phyloP scores from a whole-genome alignment of 306 rosid genomes.

The Sesbania bispinosa region DNA sequence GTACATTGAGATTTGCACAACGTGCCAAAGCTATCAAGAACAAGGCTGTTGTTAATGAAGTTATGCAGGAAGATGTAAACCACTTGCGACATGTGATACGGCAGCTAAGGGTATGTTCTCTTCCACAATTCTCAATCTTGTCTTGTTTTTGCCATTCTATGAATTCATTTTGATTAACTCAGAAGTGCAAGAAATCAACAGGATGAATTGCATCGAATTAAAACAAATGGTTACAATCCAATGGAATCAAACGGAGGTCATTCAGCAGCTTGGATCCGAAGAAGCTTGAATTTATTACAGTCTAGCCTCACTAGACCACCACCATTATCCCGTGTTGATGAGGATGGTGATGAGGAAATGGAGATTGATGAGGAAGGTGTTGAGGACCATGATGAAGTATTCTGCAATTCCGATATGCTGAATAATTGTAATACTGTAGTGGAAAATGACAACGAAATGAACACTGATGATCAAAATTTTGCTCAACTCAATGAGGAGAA shows the following conservation, averaged over 20 bases:
- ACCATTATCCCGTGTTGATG: slow-evolving; percentile 51
- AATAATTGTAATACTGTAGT: slow-evolving; percentile 20
- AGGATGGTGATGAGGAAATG: slow-evolving; percentile 97
- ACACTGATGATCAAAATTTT: slow-evolving; percentile 32
- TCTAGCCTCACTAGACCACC: slow-evolving; percentile 63
- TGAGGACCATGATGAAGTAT: slow-evolving; percentile 38
- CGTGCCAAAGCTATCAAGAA: slow-evolving; percentile 96
- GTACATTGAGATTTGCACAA: slow-evolving; percentile 97
- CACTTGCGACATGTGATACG: slow-evolving; percentile 91
- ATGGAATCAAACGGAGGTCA: slow-evolving; percentile 65
- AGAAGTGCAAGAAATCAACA: slow-evolving; percentile 31
- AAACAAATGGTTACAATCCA: slow-evolving; percentile 61
- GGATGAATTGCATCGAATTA: slow-evolving; percentile 90
- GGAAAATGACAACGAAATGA: slow-evolving; percentile 34
- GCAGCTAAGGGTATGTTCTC: slow-evolving; percentile 72
- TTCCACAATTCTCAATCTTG: slow-evolving; percentile 5
- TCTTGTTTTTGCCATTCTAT: slow-evolving; percentile 15
- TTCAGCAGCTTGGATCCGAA: slow-evolving; percentile 89
- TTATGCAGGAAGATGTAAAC: slow-evolving; percentile 78
- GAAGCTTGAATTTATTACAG: slow-evolving; percentile 70
- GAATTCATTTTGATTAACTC: slow-evolving; percentile 29
- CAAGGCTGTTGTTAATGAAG: slow-evolving; percentile 98
- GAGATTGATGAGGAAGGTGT: slow-evolving; percentile 90
- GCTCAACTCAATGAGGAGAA: slow-evolving; percentile 25
- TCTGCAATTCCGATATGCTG: slow-evolving; percentile 8